Conservation (phyloP, 176 grass and related monocot genomes). For the Musa beccarii region DNA sequence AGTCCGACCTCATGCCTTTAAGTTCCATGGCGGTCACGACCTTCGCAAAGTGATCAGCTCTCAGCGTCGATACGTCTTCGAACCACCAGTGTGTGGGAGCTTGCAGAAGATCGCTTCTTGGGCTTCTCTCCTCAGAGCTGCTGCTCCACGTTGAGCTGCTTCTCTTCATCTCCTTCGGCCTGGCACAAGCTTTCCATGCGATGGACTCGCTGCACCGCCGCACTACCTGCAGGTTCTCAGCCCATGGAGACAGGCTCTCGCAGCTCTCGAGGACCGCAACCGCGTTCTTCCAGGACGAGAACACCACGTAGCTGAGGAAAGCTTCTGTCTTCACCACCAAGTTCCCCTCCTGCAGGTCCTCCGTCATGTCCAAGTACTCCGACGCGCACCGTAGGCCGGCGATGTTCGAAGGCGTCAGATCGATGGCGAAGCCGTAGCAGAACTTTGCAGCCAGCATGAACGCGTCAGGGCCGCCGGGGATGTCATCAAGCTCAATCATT, state of each 20-base stretch:
- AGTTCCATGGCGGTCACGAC: conserved; percentile 91
- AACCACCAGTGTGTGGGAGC: conserved; percentile 94
- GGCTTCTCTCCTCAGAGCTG: conserved; percentile 73
- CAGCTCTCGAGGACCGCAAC: conserved; percentile 87
- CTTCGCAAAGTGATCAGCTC: conserved; percentile 79
- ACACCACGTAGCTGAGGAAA: conserved; percentile 92
- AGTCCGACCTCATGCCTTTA: conserved; percentile 87
- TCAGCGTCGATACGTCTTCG: conserved; percentile 76
- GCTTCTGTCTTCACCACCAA: conserved; percentile 97
- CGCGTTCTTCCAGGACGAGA: conserved; percentile 89
- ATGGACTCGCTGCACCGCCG: conserved; percentile 93
- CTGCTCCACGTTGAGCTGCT: conserved; percentile 67
- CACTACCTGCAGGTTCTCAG: conserved; percentile 95
- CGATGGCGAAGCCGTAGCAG: conserved; percentile 91
- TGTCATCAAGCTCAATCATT: conserved; percentile 42
- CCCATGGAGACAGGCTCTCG: conserved; percentile 81
- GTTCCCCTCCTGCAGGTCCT: conserved; percentile 97
- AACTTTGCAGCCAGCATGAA: conserved; percentile 86
- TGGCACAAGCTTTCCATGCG: conserved; percentile 95
- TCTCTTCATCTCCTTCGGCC: conserved; percentile 28
- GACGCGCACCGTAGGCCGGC: conserved; percentile 77
- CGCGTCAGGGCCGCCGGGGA: conserved; percentile 56
- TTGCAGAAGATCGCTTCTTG: conserved; percentile 28
- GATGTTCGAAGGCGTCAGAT: conserved; percentile 82
- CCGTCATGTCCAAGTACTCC: conserved; percentile 96